These are phyloP conservation scores for Aspergillus mulundensis DNA, from an alignment of 495 filamentous ascomycete genomes.

Conservation along the genomic window DNA sequence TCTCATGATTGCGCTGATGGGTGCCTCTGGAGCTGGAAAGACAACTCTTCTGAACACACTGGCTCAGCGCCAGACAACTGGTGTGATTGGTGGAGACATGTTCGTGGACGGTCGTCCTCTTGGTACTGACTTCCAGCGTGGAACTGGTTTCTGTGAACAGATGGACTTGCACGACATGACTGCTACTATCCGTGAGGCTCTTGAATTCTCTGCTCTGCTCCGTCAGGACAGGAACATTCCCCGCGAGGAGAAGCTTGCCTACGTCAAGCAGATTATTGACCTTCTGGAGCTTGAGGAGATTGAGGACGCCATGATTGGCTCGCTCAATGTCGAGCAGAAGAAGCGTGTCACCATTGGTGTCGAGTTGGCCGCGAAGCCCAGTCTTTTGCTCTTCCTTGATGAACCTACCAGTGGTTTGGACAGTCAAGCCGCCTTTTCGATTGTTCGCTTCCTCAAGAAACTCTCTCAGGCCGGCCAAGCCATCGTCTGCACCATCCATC, in stretches of 20 bases:
- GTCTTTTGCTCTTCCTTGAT: slow-evolving; percentile 75
- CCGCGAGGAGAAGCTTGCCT: slow-evolving; percentile 52
- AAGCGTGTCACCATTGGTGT: slow-evolving; percentile 86
- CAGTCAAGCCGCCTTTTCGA: slow-evolving; percentile 82
- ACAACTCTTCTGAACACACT: slow-evolving; percentile 72
- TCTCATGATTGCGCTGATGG: slow-evolving; percentile 75
- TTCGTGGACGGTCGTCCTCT: slow-evolving; percentile 71
- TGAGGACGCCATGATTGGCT: slow-evolving; percentile 51
- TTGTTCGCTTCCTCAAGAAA: slow-evolving; percentile 81
- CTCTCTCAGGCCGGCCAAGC: slow-evolving; percentile 70
- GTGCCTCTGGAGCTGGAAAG: slow-evolving; percentile 81
- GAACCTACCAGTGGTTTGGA: slow-evolving; percentile 83
- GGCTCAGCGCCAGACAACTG: slow-evolving; percentile 70
- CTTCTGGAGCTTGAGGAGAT: slow-evolving; percentile 55
- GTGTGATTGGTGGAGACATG: slow-evolving; percentile 69
- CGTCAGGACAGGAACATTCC: slow-evolving; percentile 53
- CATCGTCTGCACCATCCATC: slow-evolving; percentile 81
- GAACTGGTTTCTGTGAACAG: slow-evolving; percentile 83
- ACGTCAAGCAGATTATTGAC: slow-evolving; percentile 59
- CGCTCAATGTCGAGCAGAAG: slow-evolving; percentile 62
- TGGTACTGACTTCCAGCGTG: slow-evolving; percentile 68
- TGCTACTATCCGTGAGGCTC: slow-evolving; percentile 61
- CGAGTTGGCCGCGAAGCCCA: slow-evolving; percentile 84
- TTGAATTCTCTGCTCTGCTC: slow-evolving; percentile 63
- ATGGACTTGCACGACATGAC: slow-evolving; percentile 76